A percentile compares a stretch with the other conserved stretches of the same genome.
phyloP scores from a whole-genome alignment of 768 basidiomycete species.

The Lactarius akahatsu region DNA sequence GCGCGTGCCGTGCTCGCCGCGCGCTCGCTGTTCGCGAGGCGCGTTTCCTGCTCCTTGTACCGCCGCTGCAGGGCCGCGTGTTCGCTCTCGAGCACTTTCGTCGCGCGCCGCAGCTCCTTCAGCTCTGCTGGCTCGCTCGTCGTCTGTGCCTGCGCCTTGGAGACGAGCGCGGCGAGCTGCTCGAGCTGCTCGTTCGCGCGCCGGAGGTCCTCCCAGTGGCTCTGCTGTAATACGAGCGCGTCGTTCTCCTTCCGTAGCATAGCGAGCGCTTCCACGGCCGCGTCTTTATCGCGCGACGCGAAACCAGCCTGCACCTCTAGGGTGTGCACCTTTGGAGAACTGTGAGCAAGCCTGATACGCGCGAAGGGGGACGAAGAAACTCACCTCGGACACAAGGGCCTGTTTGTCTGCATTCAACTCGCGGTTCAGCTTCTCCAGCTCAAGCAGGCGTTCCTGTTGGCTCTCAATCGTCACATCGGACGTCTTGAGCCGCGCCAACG shows the following conservation, averaged over 20 bases:
- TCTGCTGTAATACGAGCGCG: constrained; percentile 56
- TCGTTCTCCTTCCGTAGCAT: constrained; percentile 61
- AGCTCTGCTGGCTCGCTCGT: constrained; percentile 71
- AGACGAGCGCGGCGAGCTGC: constrained; percentile 45
- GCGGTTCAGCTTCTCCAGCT: constrained; percentile 60
- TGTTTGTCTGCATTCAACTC: constrained; percentile 38
- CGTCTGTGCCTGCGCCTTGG: constrained; percentile 46
- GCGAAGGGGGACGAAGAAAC: constrained; percentile 28
- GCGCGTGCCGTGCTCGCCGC: constrained; percentile 56
- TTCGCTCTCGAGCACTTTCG: constrained; percentile 63
- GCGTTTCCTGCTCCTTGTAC: constrained; percentile 69
- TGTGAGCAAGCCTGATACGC: constrained; percentile 11
- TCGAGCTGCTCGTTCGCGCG: constrained; percentile 73
- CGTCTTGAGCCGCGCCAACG: too few relatives aligned
- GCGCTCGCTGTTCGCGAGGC: constrained; percentile 56
- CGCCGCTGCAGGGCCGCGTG: constrained; percentile 66
- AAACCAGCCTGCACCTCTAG: constrained; percentile 59
- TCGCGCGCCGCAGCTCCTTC: constrained; percentile 70
- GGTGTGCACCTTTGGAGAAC: constrained; percentile 45
- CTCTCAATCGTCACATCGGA: too few relatives aligned
- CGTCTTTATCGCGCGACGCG: constrained; percentile 62
- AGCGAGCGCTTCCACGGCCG: constrained; percentile 48
- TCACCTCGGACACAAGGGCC: constrained; percentile 51
- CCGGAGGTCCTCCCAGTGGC: constrained; percentile 76
- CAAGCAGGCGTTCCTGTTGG: constrained; percentile 45